Evolutionary conservation across 805 yeast species (phyloP).

Genomic region (Candida palmyrensis): DNA sequence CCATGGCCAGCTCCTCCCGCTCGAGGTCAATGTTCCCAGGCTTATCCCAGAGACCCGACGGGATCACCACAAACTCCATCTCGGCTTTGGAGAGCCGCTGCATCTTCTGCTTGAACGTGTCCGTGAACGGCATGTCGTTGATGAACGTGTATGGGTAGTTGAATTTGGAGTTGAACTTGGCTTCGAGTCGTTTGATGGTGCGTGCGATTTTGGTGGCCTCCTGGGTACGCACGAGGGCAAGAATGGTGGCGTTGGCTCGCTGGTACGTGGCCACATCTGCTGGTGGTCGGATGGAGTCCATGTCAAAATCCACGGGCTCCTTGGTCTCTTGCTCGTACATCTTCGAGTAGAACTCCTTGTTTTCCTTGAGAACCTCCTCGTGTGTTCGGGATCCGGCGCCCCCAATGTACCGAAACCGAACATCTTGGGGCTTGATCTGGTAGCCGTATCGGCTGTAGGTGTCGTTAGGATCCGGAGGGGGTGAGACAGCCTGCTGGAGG

Average conservation of each 20-base stretch:
- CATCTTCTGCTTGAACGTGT: conserved; percentile 47
- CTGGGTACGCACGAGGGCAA: conserved; percentile 66
- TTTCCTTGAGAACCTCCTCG: conserved; percentile 29
- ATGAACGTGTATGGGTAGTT: conserved; percentile 78
- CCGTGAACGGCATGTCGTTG: conserved; percentile 64
- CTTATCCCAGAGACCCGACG: conserved; percentile 48
- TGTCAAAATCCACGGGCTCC: conserved; percentile 44
- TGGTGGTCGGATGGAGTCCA: conserved; percentile 24
- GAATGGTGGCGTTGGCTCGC: conserved; percentile 70
- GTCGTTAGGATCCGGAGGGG: too few species aligned
- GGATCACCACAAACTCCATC: conserved; percentile 36
- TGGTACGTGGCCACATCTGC: conserved; percentile 19
- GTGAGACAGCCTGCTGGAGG: conserved; percentile 4
- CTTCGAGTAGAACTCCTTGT: conserved; percentile 32
- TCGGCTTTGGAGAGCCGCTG: conserved; percentile 23
- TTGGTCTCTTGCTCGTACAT: conserved; percentile 30
- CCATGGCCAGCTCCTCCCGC: conserved; percentile 36
- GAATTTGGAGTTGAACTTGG: conserved; percentile 61
- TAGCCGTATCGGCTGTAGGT: conserved; percentile 13
- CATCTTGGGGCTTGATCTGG: conserved; percentile 20
- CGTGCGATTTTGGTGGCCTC: conserved; percentile 46
- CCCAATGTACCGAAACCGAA: conserved; percentile 29
- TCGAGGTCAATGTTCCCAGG: conserved; percentile 52
- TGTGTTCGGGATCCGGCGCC: conserved; percentile 18
- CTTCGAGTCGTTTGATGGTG: conserved; percentile 60